Evolutionary conservation across 1,139 yeast species (phyloP).

Genomic region (Blastobotrys raffinosifermentans): DNA sequence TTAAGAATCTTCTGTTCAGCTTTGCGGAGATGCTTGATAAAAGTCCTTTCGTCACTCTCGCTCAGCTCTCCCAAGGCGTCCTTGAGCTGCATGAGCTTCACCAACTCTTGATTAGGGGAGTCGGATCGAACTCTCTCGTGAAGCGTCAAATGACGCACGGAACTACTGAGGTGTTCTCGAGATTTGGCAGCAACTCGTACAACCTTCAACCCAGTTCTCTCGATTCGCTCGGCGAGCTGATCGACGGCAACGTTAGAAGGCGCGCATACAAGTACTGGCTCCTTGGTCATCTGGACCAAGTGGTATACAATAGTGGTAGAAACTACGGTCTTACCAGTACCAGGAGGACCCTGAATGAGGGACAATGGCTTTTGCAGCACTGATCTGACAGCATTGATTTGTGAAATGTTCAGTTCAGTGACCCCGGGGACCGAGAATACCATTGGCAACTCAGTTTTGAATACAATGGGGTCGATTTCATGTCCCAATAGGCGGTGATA

Average conservation of each 20-base stretch:
- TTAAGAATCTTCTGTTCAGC: conserved; percentile 49
- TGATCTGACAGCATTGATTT: conserved; percentile 65
- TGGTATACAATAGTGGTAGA: conserved; percentile 87
- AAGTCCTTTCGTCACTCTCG: conserved; percentile 45
- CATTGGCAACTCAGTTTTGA: conserved; percentile 42
- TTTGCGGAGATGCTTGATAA: conserved; percentile 38
- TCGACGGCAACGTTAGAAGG: conserved; percentile 96
- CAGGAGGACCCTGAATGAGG: conserved; percentile 96
- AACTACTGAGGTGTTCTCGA: conserved; percentile 43
- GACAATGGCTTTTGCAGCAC: conserved; percentile 74
- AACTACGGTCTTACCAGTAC: conserved; percentile 94
- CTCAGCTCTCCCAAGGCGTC: conserved; percentile 70
- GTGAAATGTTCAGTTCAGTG: conserved; percentile 70
- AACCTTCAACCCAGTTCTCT: conserved; percentile 62
- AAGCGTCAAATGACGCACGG: conserved; percentile 24
- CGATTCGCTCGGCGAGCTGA: conserved; percentile 72
- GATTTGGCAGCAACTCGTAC: conserved; percentile 71
- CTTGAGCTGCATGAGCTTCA: conserved; percentile 52
- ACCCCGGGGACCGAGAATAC: conserved; percentile 61
- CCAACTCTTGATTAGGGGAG: conserved; percentile 45
- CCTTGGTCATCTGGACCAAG: conserved; percentile 51
- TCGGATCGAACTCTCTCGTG: conserved; percentile 31
- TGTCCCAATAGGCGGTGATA: conserved; percentile 82
- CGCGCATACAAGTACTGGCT: conserved; percentile 78
- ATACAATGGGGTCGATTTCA: conserved; percentile 41